Evolutionary conservation across 129 eudicot genomes (phyloP).

Genomic region (Silybum marianum): DNA sequence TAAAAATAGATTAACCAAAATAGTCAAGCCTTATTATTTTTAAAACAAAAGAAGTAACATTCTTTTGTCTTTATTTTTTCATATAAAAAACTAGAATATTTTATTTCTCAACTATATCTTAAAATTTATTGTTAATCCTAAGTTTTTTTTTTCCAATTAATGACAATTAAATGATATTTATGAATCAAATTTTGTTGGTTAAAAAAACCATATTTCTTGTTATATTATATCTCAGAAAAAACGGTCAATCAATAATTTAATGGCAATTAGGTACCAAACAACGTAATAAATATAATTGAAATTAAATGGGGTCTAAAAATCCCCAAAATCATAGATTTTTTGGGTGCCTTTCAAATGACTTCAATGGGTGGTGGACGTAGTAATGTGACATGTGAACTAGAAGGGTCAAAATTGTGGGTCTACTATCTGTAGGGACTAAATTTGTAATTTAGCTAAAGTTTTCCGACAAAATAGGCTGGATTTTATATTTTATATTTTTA

Average conservation of each 20-base stretch:
- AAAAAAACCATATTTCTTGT: neutral
- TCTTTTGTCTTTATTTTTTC: neutral
- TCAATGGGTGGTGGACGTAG: neutral
- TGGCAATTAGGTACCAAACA: neutral
- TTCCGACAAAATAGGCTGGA: neutral
- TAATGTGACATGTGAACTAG: conserved; percentile 11
- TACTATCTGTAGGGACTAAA: neutral
- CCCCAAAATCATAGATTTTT: neutral
- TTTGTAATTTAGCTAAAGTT: neutral
- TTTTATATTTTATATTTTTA: neutral
- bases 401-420: neutral
- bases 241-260: neutral
- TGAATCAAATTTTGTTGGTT: neutral
- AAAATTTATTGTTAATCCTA: neutral
- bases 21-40: too few species aligned
- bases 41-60: neutral
- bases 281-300: conserved; percentile 11
- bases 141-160: neutral
- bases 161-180: neutral
- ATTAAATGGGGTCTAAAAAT: neutral
- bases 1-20: neutral
- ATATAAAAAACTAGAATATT: neutral
- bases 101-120: neutral
- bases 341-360: neutral
- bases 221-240: neutral